phyloP scores from a whole-genome alignment of 306 rosid species.

The Fagus sylvatica region DNA sequence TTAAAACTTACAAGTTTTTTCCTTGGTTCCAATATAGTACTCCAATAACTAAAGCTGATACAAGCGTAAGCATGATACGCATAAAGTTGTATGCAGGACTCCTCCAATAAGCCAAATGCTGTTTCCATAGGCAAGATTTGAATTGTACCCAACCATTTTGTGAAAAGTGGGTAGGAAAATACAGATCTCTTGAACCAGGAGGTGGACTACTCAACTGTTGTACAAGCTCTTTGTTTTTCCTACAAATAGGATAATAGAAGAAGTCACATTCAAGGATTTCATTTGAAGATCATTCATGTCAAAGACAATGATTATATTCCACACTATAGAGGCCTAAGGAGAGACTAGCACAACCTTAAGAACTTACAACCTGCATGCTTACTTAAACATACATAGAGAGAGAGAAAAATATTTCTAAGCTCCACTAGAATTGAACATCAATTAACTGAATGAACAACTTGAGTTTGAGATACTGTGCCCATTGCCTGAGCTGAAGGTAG shows the following conservation, averaged over 20 bases:
- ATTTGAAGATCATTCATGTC: background rate
- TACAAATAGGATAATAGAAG: conserved; percentile 19
- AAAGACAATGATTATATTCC: background rate
- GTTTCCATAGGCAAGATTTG: conserved; percentile 27
- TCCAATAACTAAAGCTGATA: background rate
- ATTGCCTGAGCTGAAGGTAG: background rate
- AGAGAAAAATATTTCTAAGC: background rate
- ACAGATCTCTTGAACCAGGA: conserved; percentile 47
- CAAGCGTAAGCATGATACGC: background rate
- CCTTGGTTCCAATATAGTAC: conserved; percentile 30
- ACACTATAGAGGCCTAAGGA: background rate
- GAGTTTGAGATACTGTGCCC: background rate
- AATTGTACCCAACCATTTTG: conserved; percentile 51
- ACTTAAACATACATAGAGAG: background rate
- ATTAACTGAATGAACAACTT: background rate
- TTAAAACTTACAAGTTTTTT: background rate
- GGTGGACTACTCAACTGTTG: conserved; percentile 50
- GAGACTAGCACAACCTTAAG: too few relatives aligned
- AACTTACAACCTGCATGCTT: background rate
- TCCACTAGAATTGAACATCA: background rate
- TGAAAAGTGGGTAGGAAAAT: conserved; percentile 53
- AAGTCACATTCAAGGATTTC: background rate
- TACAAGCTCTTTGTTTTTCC: conserved; percentile 52
- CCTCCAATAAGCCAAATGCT: conserved; percentile 4
- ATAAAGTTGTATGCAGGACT: conserved; percentile 1